Evolutionary conservation across 192 early-diverging fungal genomes (phyloP), one percentile per base, ranked within the genome.

Genomic region (Allomyces macrogynus): DNA sequence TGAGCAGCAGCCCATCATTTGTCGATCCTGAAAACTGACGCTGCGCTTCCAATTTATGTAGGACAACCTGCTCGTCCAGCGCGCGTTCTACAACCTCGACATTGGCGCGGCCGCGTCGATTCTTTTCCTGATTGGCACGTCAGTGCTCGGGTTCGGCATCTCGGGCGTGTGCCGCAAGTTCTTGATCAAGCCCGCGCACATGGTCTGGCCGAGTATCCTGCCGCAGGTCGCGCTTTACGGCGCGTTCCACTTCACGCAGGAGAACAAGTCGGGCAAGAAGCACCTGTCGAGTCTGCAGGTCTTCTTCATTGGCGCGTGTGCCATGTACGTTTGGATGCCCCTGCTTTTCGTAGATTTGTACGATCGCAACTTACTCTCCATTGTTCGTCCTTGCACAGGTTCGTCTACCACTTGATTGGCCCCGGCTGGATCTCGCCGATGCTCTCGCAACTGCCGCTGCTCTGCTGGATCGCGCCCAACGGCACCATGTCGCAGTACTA

Each of bases 161-260:
- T 85, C 85, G 60, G 90, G 85, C 64, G 72, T 84, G n/a, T 75
- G 76, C 44, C 86, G 90, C 27, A 80, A 81, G 24, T 91, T 84
- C 72, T 74, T 96, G 23, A 90, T 96, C 11, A 80, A 85, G 60
- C 91, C 91, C 27, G 76, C 87, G 1, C 75, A 83, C 10, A 92
- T 95, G 90, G 76, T 90, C 61, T 98, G 92, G 92, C 92, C 92
- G 3, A 66, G 80, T 7, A 86, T 79, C 32, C 77, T 96, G 32
- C 78, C 87, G 49, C 84, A 82, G 61, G 83, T 89, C 27, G 83
- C 87, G 12, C 72, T 92, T 23, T 89, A 90, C 73, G 79, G 82
- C n/a, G 83, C 87, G 3, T 79, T 92, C 61, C 88, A 93, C 69
- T 18, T 24, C 5, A 20, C 49, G 16, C 49, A 57, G 49, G 49